Evolutionary conservation across 2,329 filamentous ascomycete species (phyloP).

Genomic region (Botryosphaeria dothidea): DNA sequence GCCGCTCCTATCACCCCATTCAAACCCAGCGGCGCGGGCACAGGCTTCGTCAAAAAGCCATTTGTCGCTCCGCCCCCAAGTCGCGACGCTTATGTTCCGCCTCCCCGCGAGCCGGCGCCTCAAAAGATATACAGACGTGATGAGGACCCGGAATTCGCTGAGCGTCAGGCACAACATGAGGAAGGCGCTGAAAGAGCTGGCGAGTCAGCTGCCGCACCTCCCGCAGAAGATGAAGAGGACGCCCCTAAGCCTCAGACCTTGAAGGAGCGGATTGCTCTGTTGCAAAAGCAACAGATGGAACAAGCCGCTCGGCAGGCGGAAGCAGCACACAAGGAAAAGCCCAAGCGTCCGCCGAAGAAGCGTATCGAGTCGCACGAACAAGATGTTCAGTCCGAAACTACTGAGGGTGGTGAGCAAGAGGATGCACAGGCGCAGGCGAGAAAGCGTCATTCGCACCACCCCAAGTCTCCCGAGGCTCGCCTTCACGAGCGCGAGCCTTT

Average conservation of each 20-base stretch:
- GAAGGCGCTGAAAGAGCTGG: constrained; percentile 71
- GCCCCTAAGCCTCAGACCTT: constrained; percentile 89
- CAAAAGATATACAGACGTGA: constrained; percentile 82
- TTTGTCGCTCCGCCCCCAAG: constrained; percentile 95
- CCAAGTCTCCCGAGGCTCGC: constrained; percentile 40
- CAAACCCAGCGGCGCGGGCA: constrained; percentile 69
- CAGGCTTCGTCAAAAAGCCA: constrained; percentile 88
- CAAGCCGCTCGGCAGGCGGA: constrained; percentile 82
- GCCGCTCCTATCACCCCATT: constrained; percentile 87
- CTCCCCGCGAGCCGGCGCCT: constrained; percentile 67
- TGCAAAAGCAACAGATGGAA: constrained; percentile 93
- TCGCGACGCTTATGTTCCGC: constrained; percentile 85
- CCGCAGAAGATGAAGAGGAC: constrained; percentile 66
- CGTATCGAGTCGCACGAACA: constrained; percentile 49
- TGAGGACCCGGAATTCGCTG: constrained; percentile 70
- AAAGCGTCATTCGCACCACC: constrained; percentile 37
- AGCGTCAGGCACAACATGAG: constrained; percentile 64
- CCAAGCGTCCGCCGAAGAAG: constrained; percentile 73
- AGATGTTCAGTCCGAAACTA: constrained; percentile 27
- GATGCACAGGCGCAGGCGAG: constrained; percentile 38
- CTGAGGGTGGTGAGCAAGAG: constrained; percentile 37
- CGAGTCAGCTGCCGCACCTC: constrained; percentile 47
- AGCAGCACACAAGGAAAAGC: constrained; percentile 77
- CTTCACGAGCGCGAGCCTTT: constrained; percentile 53
- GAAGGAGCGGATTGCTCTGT: constrained; percentile 90